Percentiles rank a stretch among this genome's conserved stretches.
phyloP scores from a whole-genome alignment of 768 basidiomycete species.

The Termitomyces sp. region DNA sequence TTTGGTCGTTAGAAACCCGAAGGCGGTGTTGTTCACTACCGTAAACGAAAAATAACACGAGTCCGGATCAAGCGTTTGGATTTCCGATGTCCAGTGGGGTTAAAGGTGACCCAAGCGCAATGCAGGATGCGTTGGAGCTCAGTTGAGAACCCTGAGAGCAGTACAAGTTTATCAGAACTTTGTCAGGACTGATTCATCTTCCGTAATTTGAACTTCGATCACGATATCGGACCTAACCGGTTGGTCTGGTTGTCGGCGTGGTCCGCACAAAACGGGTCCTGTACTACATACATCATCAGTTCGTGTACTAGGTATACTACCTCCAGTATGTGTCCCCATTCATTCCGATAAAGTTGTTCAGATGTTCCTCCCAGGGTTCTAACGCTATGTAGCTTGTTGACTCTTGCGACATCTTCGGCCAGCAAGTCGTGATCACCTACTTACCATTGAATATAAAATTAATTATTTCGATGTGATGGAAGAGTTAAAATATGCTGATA shows the following conservation, averaged over 20 bases:
- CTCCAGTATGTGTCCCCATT: background rate
- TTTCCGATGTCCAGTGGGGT: background rate
- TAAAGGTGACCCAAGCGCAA: background rate
- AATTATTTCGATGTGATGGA: too few species aligned
- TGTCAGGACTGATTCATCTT: background rate
- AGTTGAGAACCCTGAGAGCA: background rate
- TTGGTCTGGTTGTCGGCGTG: too few species aligned
- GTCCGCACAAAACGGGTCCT: too few species aligned
- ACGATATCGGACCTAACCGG: background rate
- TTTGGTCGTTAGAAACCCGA: background rate
- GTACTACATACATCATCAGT: too few species aligned
- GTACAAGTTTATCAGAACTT: background rate
- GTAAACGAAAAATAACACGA: too few species aligned
- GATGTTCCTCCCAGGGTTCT: background rate
- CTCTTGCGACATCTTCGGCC: background rate
- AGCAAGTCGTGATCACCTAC: background rate
- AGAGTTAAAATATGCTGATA: slow-evolving; percentile 11
- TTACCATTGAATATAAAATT: background rate
- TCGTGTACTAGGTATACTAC: too few species aligned
- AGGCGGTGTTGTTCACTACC: background rate
- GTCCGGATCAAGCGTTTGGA: background rate
- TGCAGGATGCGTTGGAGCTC: background rate
- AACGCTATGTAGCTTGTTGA: background rate
- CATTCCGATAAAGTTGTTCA: background rate
- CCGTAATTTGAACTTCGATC: background rate